A percentile compares a stretch with the other conserved stretches of the same genome.
phyloP scores from a whole-genome alignment of 2,329 filamentous ascomycete genomes.

The Clarireedia sp. region DNA sequence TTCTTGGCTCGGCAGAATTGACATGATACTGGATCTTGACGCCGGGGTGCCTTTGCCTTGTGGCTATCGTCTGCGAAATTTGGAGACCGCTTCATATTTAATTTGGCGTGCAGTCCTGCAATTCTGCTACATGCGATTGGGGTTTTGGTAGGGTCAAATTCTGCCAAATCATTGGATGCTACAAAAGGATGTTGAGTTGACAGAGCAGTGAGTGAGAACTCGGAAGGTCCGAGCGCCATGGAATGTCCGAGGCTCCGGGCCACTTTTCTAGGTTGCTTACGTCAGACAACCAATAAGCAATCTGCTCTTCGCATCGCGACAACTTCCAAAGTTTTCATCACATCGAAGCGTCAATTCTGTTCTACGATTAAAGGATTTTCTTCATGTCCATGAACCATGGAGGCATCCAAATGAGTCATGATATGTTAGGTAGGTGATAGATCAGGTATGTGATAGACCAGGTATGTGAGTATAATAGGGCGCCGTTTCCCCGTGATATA shows the following conservation, averaged over 20 bases:
- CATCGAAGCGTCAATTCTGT: no score
- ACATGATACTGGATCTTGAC: constrained; percentile 24
- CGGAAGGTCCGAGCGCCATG: neutral
- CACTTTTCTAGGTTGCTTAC: neutral
- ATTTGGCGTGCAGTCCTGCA: neutral
- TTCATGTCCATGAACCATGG: no score
- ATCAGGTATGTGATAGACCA: no score
- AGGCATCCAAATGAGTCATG: no score
- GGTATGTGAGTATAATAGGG: no score
- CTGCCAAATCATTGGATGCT: neutral
- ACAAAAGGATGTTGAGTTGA: neutral
- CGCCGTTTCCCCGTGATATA: no score
- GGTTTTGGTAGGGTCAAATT: neutral
- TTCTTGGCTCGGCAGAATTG: constrained; percentile 22
- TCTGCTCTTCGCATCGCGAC: neutral
- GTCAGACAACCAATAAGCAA: neutral
- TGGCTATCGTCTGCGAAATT: neutral
- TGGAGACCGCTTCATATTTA: constrained; percentile 1
- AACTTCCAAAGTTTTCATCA: neutral
- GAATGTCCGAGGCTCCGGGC: neutral
- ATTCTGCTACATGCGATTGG: neutral
- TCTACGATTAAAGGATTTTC: no score
- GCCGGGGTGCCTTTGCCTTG: constrained; percentile 8
- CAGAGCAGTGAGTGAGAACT: neutral
- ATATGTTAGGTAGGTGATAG: no score